Conservation (phyloP, 192 early-diverging fungal species). For the Piromyces finnis region DNA sequence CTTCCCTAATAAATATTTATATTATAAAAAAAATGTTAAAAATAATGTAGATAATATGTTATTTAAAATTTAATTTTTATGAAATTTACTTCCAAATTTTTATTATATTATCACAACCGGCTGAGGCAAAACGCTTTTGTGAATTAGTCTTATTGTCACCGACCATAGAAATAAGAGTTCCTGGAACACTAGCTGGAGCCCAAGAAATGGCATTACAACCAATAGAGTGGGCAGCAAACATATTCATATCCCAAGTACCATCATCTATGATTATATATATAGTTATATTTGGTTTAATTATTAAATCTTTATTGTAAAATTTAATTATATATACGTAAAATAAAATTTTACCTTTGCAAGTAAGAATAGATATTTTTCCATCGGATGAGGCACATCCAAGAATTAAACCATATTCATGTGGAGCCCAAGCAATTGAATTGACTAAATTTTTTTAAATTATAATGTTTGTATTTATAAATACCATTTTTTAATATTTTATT, state of each 20-base stretch:
- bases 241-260: slow-evolving; percentile 63
- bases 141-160: slow-evolving; percentile 33
- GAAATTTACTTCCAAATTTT: slow-evolving; percentile 69
- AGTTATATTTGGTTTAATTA: no score
- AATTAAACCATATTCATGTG: slow-evolving; percentile 86
- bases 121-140: slow-evolving; percentile 70
- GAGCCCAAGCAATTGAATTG: slow-evolving; percentile 91
- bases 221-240: slow-evolving; percentile 71
- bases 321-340: no score
- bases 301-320: no score
- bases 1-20: no score
- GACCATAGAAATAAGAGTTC: slow-evolving; percentile 41
- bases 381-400: slow-evolving; percentile 88
- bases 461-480: neutral
- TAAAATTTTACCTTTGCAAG: slow-evolving; percentile 55
- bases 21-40: no score
- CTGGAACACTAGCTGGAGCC: slow-evolving; percentile 75
- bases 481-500: neutral
- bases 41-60: no score
- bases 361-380: slow-evolving; percentile 79
- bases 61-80: no score
- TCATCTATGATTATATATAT: slow-evolving; percentile 39
- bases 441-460: slow-evolving; percentile 27
- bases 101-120: slow-evolving; percentile 88
- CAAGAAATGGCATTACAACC: slow-evolving; percentile 88